phyloP scores from a whole-genome alignment of 2,329 filamentous ascomycete species.

The Pyrenochaeta sp. region DNA sequence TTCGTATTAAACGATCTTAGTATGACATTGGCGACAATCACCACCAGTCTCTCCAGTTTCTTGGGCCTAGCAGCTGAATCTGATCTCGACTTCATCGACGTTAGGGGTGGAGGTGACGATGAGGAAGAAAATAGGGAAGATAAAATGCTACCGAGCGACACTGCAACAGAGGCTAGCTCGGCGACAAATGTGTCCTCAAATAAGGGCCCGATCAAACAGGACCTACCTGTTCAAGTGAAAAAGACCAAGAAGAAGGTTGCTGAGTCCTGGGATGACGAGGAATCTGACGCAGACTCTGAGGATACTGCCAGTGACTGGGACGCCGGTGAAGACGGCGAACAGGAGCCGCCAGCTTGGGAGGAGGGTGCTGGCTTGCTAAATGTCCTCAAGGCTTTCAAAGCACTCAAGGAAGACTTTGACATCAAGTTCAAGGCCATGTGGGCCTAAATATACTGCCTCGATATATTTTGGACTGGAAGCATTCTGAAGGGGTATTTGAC shows the following conservation, averaged over 20 bases:
- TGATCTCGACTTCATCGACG: conserved; percentile 61
- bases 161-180: conserved; percentile 23
- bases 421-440: conserved; percentile 70
- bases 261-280: conserved; percentile 52
- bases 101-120: conserved; percentile 61
- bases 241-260: conserved; percentile 50
- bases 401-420: conserved; percentile 68
- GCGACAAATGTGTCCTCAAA: conserved; percentile 30
- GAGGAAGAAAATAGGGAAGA: conserved; percentile 58
- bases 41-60: conserved; percentile 69
- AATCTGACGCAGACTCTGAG: conserved; percentile 46
- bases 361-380: conserved; percentile 60
- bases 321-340: conserved; percentile 32
- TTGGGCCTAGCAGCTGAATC: conserved; percentile 58
- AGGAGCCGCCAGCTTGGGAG: conserved; percentile 49
- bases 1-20: conserved; percentile 75
- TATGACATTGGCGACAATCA: conserved; percentile 73
- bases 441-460: conserved; percentile 54
- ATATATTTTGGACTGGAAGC: no score
- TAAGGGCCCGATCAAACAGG: conserved; percentile 35
- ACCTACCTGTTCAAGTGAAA: conserved; percentile 44
- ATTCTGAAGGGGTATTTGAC: no score
- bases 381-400: conserved; percentile 67
- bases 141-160: conserved; percentile 39
- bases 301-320: conserved; percentile 28